A percentile compares a stretch with the other conserved stretches of the same genome.
Evolutionary conservation across 805 yeast genomes (phyloP).

Genomic region (Debaryomyces maramus): DNA sequence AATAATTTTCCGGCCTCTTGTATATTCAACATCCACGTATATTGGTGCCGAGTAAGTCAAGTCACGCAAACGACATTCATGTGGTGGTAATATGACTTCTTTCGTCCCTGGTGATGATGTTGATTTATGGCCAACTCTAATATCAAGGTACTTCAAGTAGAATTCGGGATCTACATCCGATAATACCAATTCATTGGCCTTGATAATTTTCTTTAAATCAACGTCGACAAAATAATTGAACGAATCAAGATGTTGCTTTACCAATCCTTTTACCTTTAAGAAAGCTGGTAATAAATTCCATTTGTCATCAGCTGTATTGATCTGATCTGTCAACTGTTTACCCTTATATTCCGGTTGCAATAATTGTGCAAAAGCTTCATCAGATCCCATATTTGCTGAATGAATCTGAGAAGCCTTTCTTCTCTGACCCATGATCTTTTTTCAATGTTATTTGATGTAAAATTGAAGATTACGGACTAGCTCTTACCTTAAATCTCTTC

Average conservation of each 20-base stretch:
- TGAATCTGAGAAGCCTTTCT: constrained; percentile 11
- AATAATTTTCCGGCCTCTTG: constrained; percentile 90
- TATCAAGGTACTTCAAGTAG: constrained; percentile 88
- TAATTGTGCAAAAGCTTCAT: constrained; percentile 72
- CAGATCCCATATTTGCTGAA: constrained; percentile 26
- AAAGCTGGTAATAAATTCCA: constrained; percentile 98
- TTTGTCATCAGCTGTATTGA: constrained; percentile 90
- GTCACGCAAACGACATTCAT: constrained; percentile 92
- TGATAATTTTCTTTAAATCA: constrained; percentile 87
- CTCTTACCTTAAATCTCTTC: not conserved
- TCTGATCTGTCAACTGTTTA: constrained; percentile 79
- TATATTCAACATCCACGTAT: constrained; percentile 94
- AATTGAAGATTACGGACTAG: not conserved
- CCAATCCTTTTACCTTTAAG: constrained; percentile 90
- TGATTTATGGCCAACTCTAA: constrained; percentile 83
- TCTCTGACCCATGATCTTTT: constrained; percentile 13
- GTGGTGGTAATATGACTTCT: constrained; percentile 79
- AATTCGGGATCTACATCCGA: constrained; percentile 98
- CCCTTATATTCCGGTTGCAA: constrained; percentile 84
- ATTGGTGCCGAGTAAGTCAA: constrained; percentile 94
- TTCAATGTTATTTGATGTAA: not conserved
- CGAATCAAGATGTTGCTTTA: constrained; percentile 97
- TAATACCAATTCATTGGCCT: constrained; percentile 84
- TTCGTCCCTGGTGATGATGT: constrained; percentile 47
- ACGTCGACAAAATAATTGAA: constrained; percentile 93